Base-by-base conservation (phyloP, 306 rosid species). In the Acacia acuminata region DNA sequence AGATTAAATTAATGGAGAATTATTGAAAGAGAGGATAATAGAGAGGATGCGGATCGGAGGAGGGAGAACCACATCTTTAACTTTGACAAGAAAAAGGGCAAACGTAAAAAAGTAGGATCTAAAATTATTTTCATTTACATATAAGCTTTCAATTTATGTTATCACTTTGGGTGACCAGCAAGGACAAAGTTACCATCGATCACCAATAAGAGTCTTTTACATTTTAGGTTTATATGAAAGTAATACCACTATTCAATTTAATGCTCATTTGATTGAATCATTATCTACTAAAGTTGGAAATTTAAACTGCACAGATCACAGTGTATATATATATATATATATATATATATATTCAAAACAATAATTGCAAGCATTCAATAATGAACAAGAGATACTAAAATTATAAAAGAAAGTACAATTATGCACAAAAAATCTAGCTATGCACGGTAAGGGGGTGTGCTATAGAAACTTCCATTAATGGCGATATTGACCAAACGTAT, bases 121-220 rank as follows among this genome's bases (percentile, higher is more conserved):
- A 51, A 42, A 53, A 40, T 43, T 56, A 55, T 75, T 53, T 53
- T 79, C 66, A 43, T 22, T 84, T 74, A 73, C 50, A 79, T 84
- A 58, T 58, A 58, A n/a, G 84, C 87, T 84, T 79, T 74, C 87
- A n/a, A 66, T 27, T 68, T 79, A 50, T 83, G 87, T 69, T 68
- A 45, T 40, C 24, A 56, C 83, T 84, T 84, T 79, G 73, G 83
- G 83, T 75, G 80, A 84, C 86, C 83, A 79, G 38, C 60, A 20
- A n/a, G 74, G 74, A 75, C 74, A 79, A 66, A 34, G 16, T 22
- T 19, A 73, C 60, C 48, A 55, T 12, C 40, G 17, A 73, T 72
- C 27, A 27, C 70, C 81, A 44, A 55, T 82, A 8, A 8, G 12
- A 53, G 17, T 4, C 11, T 40, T 32, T 13, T 40, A 14, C 45